Evolutionary conservation across 1,284 basidiomycete species (phyloP).

Genomic region (Cutaneotrichosporon mucoides): DNA sequence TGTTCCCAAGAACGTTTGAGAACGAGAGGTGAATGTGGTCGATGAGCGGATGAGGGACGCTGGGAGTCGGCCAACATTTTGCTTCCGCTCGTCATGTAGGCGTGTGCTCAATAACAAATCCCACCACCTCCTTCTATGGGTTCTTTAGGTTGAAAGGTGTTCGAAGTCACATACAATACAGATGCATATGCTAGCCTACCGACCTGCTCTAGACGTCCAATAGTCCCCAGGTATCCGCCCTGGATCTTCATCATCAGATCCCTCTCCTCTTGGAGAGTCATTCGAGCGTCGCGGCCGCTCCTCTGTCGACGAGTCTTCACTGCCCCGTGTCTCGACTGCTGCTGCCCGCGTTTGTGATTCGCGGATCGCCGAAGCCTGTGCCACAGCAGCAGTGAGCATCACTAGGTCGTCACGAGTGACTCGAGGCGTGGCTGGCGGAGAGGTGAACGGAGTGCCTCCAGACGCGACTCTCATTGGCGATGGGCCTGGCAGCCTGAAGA

Average conservation of each 20-base stretch:
- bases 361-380: neutral
- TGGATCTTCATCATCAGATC: neutral
- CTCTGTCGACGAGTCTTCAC: neutral
- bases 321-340: too few species aligned
- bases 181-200: constrained; percentile 12
- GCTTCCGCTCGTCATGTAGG: neutral
- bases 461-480: constrained; percentile 24
- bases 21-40: neutral
- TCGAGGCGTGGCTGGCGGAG: constrained; percentile 18
- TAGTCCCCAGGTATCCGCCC: constrained; percentile 22
- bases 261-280: neutral
- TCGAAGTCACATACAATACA: too few species aligned
- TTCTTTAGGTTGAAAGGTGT: too few species aligned
- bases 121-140: too few species aligned
- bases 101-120: neutral
- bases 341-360: neutral
- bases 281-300: neutral
- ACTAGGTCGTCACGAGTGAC: constrained; percentile 1
- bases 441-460: constrained; percentile 30
- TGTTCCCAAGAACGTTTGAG: neutral
- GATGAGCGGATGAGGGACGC: too few species aligned
- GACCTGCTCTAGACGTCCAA: constrained; percentile 20
- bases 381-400: constrained; percentile 2
- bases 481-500: constrained; percentile 32
- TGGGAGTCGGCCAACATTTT: neutral